Evolutionary conservation across 2,329 filamentous ascomycete genomes (phyloP).

Genomic region (Cercospora nicotianae): DNA sequence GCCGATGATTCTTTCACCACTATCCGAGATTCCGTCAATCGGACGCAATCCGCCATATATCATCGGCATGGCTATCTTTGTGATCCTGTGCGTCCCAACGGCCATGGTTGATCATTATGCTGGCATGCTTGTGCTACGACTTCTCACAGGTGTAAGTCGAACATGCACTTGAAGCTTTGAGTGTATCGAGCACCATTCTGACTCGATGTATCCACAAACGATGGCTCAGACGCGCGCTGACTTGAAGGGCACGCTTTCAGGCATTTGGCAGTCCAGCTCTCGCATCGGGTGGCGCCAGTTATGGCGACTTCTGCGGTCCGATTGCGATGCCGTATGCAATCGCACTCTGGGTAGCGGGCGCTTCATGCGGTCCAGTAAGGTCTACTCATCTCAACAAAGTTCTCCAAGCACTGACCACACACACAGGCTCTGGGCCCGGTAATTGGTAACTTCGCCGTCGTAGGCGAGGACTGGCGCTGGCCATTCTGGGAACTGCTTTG

Average conservation of each 20-base stretch:
- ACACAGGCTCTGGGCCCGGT: constrained; percentile 55
- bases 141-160: constrained; percentile 59
- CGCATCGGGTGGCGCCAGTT: constrained; percentile 56
- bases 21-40: constrained; percentile 66
- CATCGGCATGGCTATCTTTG: constrained; percentile 66
- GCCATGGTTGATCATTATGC: constrained; percentile 63
- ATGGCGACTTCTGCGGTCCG: constrained; percentile 56
- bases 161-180: background rate
- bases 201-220: background rate
- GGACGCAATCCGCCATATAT: constrained; percentile 70
- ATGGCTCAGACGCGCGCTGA: background rate
- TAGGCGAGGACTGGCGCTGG: constrained; percentile 11
- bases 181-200: background rate
- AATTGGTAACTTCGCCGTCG: constrained; percentile 6
- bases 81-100: constrained; percentile 65
- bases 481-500: constrained; percentile 15
- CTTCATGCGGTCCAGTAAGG: constrained; percentile 42
- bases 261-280: constrained; percentile 64
- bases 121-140: constrained; percentile 59
- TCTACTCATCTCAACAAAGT: background rate
- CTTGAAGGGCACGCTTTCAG: background rate
- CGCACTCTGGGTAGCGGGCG: constrained; percentile 46
- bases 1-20: constrained; percentile 64
- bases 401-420: background rate
- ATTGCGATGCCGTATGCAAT: constrained; percentile 48